These are phyloP conservation scores for Elaphomyces granulatus DNA, from an alignment of 495 filamentous ascomycete genomes.

Conservation along the genomic window DNA sequence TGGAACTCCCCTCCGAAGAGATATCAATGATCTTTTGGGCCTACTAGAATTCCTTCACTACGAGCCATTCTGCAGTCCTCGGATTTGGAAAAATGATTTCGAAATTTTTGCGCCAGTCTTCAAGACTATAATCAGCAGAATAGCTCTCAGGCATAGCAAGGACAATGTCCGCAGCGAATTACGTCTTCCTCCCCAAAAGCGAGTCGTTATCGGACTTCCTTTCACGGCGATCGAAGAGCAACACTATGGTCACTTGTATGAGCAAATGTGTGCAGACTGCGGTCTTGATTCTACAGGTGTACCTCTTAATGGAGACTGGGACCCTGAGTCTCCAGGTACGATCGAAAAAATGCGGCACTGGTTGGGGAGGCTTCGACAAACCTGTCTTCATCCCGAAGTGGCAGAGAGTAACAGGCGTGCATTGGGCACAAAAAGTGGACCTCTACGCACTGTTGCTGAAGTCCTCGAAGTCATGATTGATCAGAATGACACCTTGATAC, in stretches of 20 bases:
- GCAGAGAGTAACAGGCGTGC: constrained; percentile 51
- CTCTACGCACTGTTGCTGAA: constrained; percentile 65
- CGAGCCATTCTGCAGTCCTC: constrained; percentile 52
- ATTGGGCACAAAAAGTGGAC: constrained; percentile 47
- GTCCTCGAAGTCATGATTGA: constrained; percentile 86
- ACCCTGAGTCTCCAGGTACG: constrained; percentile 38
- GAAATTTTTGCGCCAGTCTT: constrained; percentile 45
- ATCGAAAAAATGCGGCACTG: constrained; percentile 56
- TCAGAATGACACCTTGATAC: constrained; percentile 47
- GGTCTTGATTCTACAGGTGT: constrained; percentile 50
- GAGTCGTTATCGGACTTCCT: constrained; percentile 76
- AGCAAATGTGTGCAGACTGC: constrained; percentile 54
- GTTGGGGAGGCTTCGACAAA: constrained; percentile 61
- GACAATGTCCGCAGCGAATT: constrained; percentile 56
- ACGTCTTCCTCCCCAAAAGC: constrained; percentile 54
- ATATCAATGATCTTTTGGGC: constrained; percentile 51
- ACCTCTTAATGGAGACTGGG: constrained; percentile 45
- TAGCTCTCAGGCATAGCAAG: constrained; percentile 80
- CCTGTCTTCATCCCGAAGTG: constrained; percentile 73
- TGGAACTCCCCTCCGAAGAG: constrained; percentile 73
- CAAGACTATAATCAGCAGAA: constrained; percentile 44
- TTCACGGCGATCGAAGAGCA: constrained; percentile 84
- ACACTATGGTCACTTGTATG: constrained; percentile 58
- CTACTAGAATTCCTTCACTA: constrained; percentile 69
- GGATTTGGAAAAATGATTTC: constrained; percentile 52